Evolutionary conservation across 2,329 filamentous ascomycete species (phyloP).

Genomic region (Aspergillus piperis): DNA sequence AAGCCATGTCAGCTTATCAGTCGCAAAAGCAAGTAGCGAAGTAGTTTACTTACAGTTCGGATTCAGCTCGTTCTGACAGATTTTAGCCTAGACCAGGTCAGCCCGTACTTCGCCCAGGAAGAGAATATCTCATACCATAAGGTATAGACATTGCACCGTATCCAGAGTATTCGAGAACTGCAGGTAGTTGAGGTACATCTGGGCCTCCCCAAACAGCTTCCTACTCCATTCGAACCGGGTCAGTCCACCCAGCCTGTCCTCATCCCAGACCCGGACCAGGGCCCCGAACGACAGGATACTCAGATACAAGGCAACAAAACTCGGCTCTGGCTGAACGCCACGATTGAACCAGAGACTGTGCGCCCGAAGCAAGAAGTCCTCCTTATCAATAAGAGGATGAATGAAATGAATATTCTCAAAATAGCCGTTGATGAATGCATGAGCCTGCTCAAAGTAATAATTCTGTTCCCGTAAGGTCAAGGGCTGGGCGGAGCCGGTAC

Average conservation of each 20-base stretch:
- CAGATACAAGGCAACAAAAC: conserved; percentile 52
- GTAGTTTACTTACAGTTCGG: conserved; percentile 42
- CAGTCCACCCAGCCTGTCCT: conserved; percentile 46
- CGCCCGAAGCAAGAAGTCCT: conserved; percentile 46
- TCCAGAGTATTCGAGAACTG: conserved; percentile 51
- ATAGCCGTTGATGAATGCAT: conserved; percentile 50
- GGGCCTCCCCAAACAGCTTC: conserved; percentile 49
- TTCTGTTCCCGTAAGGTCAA: conserved; percentile 30
- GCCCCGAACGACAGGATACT: conserved; percentile 51
- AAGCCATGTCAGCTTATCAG: conserved; percentile 1
- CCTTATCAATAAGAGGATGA: conserved; percentile 52
- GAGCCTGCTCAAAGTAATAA: conserved; percentile 49
- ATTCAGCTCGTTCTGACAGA: conserved; percentile 54
- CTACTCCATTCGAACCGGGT: conserved; percentile 51
- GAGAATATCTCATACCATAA: conserved; percentile 39
- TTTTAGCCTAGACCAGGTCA: conserved; percentile 41
- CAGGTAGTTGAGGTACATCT: conserved; percentile 40
- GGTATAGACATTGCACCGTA: conserved; percentile 51
- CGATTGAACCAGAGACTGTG: conserved; percentile 47
- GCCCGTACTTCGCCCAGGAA: background rate
- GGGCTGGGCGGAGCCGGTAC: conserved; percentile 23
- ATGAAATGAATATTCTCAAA: conserved; percentile 53
- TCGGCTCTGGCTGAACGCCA: conserved; percentile 34
- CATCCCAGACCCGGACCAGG: conserved; percentile 48
- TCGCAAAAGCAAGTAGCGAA: conserved; percentile 16